Conservation (phyloP, 2,329 filamentous ascomycete genomes). For the Pyrenophora teres region DNA sequence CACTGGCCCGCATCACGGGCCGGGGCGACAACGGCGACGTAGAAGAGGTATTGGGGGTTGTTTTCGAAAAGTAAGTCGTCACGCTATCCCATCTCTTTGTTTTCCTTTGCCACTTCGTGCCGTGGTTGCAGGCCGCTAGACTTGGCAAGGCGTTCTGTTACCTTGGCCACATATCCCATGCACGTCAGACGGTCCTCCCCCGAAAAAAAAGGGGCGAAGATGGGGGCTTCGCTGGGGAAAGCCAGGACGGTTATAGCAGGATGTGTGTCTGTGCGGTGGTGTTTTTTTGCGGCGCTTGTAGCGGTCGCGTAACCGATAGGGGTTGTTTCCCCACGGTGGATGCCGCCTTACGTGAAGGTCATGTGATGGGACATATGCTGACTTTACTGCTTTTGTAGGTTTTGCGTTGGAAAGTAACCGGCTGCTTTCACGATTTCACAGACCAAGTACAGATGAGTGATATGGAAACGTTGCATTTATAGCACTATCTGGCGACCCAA, state of each 20-base stretch:
- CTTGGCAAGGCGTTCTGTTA: constrained; percentile 3
- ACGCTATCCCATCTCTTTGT: background rate
- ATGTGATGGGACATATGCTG: constrained; percentile 4
- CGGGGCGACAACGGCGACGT: constrained; percentile 84
- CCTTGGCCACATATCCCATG: constrained; percentile 10
- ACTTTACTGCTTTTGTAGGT: constrained; percentile 17
- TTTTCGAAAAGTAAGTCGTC: constrained; percentile 90
- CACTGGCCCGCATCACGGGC: constrained; percentile 79
- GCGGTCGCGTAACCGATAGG: background rate
- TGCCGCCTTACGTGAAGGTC: constrained; percentile 8
- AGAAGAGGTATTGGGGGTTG: constrained; percentile 92
- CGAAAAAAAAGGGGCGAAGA: constrained; percentile 1
- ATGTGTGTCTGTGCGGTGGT: constrained; percentile 1
- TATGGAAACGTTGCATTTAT: too few relatives aligned
- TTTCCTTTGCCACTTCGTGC: background rate
- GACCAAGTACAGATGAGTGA: background rate
- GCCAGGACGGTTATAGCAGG: constrained; percentile 30
- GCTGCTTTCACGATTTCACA: too few relatives aligned
- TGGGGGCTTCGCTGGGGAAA: constrained; percentile 9
- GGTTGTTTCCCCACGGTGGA: constrained; percentile 1
- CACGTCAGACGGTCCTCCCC: constrained; percentile 8
- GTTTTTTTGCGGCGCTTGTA: constrained; percentile 7
- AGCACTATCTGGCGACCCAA: too few relatives aligned
- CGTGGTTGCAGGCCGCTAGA: constrained; percentile 1
- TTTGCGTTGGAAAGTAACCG: constrained; percentile 32